phyloP scores from a whole-genome alignment of 805 yeast species.

The Wickerhamomyces kurtzmanii region DNA sequence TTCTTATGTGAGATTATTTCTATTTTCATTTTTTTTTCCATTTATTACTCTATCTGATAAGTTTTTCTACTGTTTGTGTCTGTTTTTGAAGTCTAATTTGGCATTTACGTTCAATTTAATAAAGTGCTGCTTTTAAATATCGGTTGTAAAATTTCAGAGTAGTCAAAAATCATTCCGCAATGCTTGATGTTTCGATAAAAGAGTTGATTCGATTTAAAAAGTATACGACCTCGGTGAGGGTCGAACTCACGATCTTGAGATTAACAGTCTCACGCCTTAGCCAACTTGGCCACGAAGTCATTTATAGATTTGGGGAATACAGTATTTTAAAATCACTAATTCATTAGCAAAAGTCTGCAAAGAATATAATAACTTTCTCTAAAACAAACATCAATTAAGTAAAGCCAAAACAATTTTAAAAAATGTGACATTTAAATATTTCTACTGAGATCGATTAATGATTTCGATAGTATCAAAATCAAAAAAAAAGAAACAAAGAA shows the following conservation, averaged over 20 bases:
- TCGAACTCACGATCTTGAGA: too few species aligned
- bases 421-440: background rate
- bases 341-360: background rate
- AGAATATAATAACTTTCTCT: background rate
- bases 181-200: background rate
- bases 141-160: background rate
- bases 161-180: background rate
- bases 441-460: background rate
- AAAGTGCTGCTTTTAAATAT: background rate
- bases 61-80: background rate
- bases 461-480: background rate
- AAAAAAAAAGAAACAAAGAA: conserved; percentile 6
- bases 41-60: background rate
- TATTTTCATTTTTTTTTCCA: background rate
- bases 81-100: background rate
- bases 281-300: too few species aligned
- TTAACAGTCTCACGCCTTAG: too few species aligned
- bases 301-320: too few species aligned
- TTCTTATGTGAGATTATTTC: conserved; percentile 38
- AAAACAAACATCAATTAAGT: background rate
- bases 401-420: background rate
- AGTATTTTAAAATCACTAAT: too few species aligned
- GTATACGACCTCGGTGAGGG: too few species aligned
- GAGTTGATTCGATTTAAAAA: too few species aligned
- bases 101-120: background rate